Evolutionary conservation across 495 filamentous ascomycete species (phyloP), one percentile per base, ranked within the genome.

Genomic region (Lasiosphaeria ovina): DNA sequence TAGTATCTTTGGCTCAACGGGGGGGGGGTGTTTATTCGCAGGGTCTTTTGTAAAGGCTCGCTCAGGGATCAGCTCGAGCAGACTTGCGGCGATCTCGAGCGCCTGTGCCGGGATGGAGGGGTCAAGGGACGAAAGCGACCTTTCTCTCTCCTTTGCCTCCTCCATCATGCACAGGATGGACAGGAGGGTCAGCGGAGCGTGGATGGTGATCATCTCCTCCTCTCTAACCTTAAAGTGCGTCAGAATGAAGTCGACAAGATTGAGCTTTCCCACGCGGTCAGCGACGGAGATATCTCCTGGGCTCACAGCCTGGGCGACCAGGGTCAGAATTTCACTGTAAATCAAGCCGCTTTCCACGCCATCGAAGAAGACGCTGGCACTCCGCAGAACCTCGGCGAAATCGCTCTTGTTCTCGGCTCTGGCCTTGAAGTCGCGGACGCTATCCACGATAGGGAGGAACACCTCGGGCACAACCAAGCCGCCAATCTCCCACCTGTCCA

Each of bases 401-500:
- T 91, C 82, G 11, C 83, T 75, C 66, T 87, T 88, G 14, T 75
- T 80, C 57, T 75, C 58, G 49, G 87, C 77, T 57, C 75, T 70
- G 47, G 70, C 66, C 69, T 92, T 85, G 74, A 91, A 97, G 16
- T 74, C 70, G 62, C 87, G 85, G 49, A 96, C 84, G 61, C 85
- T 93, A 68, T 87, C 76, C 59, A 98, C 83, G n/a, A 91, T 85
- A 10, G 92, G 89, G 2, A 96, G 76, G 67, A 99, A 98, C 10
- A 98, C 84, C 35, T 89, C 85, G 0, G 93, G 89, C 6, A 97
- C 87, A 53, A 99, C 86, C 31, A 92, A 77, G 10, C 89, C 91
- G 17, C 94, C 94, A 66, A 99, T 90, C 68, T 99, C 95, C 92
- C 91, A 97, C 35, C 91, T 84, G 76, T 99, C 94, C 95, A 98